phyloP scores from a whole-genome alignment of 2,329 filamentous ascomycete species.

The Elsinoe fawcettii region DNA sequence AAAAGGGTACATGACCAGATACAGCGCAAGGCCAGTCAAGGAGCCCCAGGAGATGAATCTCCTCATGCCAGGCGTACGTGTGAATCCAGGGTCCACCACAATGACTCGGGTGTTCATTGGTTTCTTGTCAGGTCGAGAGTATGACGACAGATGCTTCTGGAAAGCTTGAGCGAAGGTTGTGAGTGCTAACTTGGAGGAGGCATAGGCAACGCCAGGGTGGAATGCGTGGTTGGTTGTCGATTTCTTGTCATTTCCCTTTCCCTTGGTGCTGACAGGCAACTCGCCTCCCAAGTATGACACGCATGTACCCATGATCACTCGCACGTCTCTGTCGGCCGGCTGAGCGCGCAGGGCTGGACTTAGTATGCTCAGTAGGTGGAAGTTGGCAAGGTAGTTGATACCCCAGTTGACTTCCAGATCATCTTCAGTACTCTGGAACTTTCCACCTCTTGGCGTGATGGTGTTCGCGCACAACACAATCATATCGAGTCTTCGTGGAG shows the following conservation, averaged over 20 bases:
- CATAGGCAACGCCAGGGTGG: slow-evolving; percentile 40
- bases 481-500: slow-evolving; percentile 82
- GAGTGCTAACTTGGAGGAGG: slow-evolving; percentile 58
- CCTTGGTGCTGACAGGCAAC: slow-evolving; percentile 38
- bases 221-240: slow-evolving; percentile 45
- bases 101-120: slow-evolving; percentile 78
- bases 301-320: slow-evolving; percentile 80
- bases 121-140: slow-evolving; percentile 72
- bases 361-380: slow-evolving; percentile 85
- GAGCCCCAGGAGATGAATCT: slow-evolving; percentile 82
- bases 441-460: slow-evolving; percentile 59
- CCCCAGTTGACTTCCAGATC: slow-evolving; percentile 87
- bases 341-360: slow-evolving; percentile 85
- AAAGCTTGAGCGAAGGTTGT: slow-evolving; percentile 86
- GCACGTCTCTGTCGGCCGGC: slow-evolving; percentile 86
- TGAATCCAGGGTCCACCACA: slow-evolving; percentile 77
- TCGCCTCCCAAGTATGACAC: slow-evolving; percentile 77
- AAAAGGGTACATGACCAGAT: slow-evolving; percentile 68
- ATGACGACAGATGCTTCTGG: slow-evolving; percentile 82
- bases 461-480: slow-evolving; percentile 79
- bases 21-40: slow-evolving; percentile 68
- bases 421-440: slow-evolving; percentile 56
- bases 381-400: slow-evolving; percentile 91
- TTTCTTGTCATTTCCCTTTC: slow-evolving; percentile 48
- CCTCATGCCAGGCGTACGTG: slow-evolving; percentile 77